Evolutionary conservation across 345 rosid genomes (phyloP), one percentile per base, ranked within the genome.

Genomic region (Erysimum cheiranthoides): DNA sequence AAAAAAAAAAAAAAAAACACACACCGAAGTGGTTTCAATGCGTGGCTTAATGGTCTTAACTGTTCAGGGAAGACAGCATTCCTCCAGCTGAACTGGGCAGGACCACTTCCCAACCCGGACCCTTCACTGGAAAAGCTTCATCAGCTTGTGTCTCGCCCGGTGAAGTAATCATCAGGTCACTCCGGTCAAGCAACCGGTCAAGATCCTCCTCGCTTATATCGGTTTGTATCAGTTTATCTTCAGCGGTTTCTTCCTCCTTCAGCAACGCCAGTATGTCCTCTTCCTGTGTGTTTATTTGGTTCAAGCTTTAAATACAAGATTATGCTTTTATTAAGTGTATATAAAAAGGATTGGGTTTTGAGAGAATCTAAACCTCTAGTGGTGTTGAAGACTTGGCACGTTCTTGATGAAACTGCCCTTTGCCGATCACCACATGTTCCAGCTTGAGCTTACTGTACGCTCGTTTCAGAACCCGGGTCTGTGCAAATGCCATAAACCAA

Each of bases 81-180:
- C 97, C 92, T 49, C 96, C 93, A 7, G 82, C 68, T 11, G 90
- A 82, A 11, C 83, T 83, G 8, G 96, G 91, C 59, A 86, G n/a
- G 18, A 94, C 97, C 75, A 89, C 97, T 87, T 94, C 98, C 98
- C 97, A 94, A 38, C 97, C 98, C 9, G 98, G 97, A 27, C 99
- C 99, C 68, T 88, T 88, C 63, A 85, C 84, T 4, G 97, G 96
- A 47, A 81, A 42, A 6, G 79, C 67, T 43, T 71, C 70, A 58
- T 11, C 53, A 4, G 82, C 69, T 14, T 68, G 65, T 25, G 69
- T 27, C 61, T 70, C 80, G 3, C 66, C 80, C 3, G 77, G 51
- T 7, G 72, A 4, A 49, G 76, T 82, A 8, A 54, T 73, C 31
- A 83, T 36, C 62, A 95, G 85, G 75, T 95, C 98, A 43, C 93